Evolutionary conservation across 495 filamentous ascomycete genomes (phyloP), one percentile per base, ranked within the genome.

Genomic region (Filosporella fistucella): DNA sequence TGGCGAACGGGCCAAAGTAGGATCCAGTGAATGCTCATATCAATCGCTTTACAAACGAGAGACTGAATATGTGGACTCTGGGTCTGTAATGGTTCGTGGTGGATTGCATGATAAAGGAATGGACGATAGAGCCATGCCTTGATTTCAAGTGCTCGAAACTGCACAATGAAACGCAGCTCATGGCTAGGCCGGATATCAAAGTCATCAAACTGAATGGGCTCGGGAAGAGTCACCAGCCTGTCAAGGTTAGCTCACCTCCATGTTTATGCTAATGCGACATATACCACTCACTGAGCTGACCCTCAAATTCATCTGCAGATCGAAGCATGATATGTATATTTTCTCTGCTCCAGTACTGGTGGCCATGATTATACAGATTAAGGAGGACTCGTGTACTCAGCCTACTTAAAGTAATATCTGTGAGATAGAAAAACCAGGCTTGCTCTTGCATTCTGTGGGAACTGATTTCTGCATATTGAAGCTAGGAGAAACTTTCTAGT

Each of bases 81-180:
- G 13, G 18, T 3, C 16, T 14, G 5, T 3, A 8, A 21, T 7
- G 37, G 37, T 9, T 5, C 8, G 37, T 40, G 37, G 37, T 40
- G 37, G 18, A 40, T 40, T 12, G 16, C 18, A n/a, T 40, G 23
- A 18, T 40, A 40, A 6, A 40, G 18, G 37, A 40, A 40, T 7
- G 37, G 41, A 29, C 41, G 41, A 20, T 28, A 30, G 10, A 48
- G 37, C 37, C 47, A 51, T 17, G 28, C 28, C 8, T 40, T 40
- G 4, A 40, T 40, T n/a, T 40, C 37, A 7, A 40, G 37, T 4
- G 37, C 37, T 3, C 10, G 37, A 24, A 20, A 40, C 8, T 40
- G 37, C 3, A 40, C 37, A 18, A 24, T 40, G 23, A 40, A 40
- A 6, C 16, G 37, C 8, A 40, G 37, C n/a, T 40, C 37, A 20